These are phyloP conservation scores for Morella rubra DNA, from an alignment of 306 rosid species.

Conservation along the genomic window DNA sequence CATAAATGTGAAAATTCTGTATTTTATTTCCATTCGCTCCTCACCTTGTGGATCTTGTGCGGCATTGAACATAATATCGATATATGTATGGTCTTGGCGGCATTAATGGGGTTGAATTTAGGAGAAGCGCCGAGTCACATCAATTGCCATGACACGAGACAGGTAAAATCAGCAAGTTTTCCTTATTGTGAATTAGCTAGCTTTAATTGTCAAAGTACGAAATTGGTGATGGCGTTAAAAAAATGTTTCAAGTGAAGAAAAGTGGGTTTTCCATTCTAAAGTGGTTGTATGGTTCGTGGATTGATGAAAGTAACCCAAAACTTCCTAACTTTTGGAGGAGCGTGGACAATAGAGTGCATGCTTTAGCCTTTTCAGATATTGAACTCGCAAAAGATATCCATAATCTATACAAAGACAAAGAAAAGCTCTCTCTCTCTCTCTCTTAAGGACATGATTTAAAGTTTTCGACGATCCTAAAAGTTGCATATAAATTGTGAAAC, in stretches of 20 bases:
- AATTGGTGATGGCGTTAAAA: too few species aligned
- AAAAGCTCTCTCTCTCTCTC: slow-evolving; percentile 9
- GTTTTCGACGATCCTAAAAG: slow-evolving; percentile 15
- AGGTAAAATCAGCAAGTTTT: neutral
- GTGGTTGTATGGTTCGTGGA: neutral
- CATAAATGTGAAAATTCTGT: too few species aligned
- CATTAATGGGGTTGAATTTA: neutral
- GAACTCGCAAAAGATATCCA: slow-evolving; percentile 8
- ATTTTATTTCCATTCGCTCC: too few species aligned
- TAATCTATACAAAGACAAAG: slow-evolving; percentile 1
- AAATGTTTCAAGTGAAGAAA: too few species aligned
- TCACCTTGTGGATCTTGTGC: too few species aligned
- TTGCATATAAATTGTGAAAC: slow-evolving; percentile 5
- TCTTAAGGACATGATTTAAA: slow-evolving; percentile 10
- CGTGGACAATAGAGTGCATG: slow-evolving; percentile 14
- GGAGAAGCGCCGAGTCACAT: neutral
- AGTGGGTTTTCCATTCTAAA: neutral
- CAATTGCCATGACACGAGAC: neutral
- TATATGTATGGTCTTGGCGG: neutral
- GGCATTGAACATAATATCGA: too few species aligned
- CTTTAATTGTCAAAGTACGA: too few species aligned
- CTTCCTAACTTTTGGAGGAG: slow-evolving; percentile 27
- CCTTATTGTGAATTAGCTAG: neutral
- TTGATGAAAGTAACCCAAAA: slow-evolving; percentile 7
- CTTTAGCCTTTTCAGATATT: neutral